Percentiles rank a stretch among this genome's conserved stretches.
These are phyloP conservation scores for Garcia nutans DNA, from an alignment of 345 rosid species.

Conservation along the genomic window DNA sequence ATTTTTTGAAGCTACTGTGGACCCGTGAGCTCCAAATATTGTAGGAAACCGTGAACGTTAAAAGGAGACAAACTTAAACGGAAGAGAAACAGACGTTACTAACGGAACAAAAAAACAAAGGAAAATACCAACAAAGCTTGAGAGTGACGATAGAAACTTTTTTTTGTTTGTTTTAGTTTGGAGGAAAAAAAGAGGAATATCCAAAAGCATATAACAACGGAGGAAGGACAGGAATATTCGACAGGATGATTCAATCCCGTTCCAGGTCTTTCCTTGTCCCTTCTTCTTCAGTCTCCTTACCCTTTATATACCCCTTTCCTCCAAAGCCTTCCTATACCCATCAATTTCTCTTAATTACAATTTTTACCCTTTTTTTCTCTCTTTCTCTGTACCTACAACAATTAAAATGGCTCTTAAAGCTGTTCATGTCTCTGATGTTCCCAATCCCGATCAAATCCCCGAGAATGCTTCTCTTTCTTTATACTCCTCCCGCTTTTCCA, in stretches of 20 bases:
- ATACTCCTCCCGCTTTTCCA: constrained; percentile 38
- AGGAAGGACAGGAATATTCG: constrained; percentile 25
- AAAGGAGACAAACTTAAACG: too few species aligned
- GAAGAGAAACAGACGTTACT: neutral
- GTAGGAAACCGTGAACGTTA: too few species aligned
- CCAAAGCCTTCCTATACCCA: neutral
- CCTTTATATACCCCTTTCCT: constrained; percentile 14
- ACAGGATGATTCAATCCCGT: constrained; percentile 9
- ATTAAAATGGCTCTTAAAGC: constrained; percentile 76
- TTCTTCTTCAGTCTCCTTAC: neutral
- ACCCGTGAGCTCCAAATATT: too few species aligned
- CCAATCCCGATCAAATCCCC: constrained; percentile 61
- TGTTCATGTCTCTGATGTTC: constrained; percentile 80
- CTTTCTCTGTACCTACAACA: neutral
- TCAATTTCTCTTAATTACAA: neutral
- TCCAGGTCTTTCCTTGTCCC: neutral
- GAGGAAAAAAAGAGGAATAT: constrained; percentile 10
- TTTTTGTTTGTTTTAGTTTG: too few species aligned
- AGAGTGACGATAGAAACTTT: too few species aligned
- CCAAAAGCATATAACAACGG: constrained; percentile 18
- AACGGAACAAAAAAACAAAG: neutral
- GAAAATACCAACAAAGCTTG: too few species aligned
- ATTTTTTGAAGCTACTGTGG: too few species aligned
- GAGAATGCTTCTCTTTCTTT: constrained; percentile 47
- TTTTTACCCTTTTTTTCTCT: neutral